A percentile compares a stretch with the other conserved stretches of the same genome.
These are phyloP conservation scores for Solanum megistacrolobum DNA, from an alignment of 257 asterid species.

Conservation along the genomic window DNA sequence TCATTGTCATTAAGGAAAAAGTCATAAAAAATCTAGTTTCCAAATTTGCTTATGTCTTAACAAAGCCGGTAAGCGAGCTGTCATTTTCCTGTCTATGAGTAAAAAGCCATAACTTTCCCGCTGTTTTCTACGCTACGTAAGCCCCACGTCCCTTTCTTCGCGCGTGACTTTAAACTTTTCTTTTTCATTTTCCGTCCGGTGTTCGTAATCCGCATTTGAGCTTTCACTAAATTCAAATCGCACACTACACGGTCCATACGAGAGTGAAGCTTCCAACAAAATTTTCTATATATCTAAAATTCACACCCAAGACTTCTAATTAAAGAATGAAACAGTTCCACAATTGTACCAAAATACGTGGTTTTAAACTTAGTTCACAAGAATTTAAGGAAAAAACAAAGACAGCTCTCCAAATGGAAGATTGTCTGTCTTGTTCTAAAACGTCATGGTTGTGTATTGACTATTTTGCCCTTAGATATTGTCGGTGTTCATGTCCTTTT, in stretches of 20 bases:
- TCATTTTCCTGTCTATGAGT: conserved; percentile 4
- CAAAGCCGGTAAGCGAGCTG: conserved; percentile 14
- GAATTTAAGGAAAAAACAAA: neutral
- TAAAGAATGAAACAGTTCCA: fast-evolving
- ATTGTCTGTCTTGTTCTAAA: neutral
- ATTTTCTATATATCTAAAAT: fast-evolving
- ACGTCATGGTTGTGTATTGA: neutral
- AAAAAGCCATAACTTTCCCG: neutral
- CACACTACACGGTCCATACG: fast-evolving
- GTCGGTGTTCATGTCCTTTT: conserved; percentile 13
- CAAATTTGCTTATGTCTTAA: neutral
- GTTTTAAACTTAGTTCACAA: neutral
- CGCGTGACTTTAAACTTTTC: conserved; percentile 10
- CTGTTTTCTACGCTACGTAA: conserved; percentile 22
- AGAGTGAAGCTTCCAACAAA: fast-evolving
- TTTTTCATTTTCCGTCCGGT: fast-evolving
- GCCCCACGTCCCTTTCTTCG: conserved; percentile 13
- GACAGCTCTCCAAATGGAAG: conserved; percentile 15
- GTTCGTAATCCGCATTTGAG: fast-evolving
- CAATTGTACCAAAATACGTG: neutral
- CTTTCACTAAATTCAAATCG: fast-evolving
- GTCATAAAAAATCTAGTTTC: neutral
- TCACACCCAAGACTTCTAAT: fast-evolving
- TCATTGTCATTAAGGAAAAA: neutral
- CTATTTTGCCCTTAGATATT: neutral